phyloP scores from a whole-genome alignment of 2,329 filamentous ascomycete genomes.

The Purpureocillium lavendulum region DNA sequence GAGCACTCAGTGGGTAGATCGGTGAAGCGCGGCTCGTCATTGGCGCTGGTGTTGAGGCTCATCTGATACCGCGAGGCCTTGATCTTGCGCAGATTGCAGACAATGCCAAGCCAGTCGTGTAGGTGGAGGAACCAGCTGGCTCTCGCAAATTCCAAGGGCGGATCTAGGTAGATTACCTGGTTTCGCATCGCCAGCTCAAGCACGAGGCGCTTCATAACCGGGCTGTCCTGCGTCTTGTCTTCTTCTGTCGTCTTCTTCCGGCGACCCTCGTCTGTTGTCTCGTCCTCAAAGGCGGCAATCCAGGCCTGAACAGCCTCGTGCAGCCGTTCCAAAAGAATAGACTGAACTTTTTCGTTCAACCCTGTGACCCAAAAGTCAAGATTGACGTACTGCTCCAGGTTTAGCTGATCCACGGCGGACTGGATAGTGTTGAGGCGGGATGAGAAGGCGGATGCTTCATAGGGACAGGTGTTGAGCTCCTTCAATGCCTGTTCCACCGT shows the following conservation, averaged over 20 bases:
- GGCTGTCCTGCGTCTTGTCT: constrained; percentile 40
- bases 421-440: constrained; percentile 79
- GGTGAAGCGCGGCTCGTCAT: constrained; percentile 66
- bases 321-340: constrained; percentile 72
- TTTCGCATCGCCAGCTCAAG: constrained; percentile 97
- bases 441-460: constrained; percentile 72
- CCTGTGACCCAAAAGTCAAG: constrained; percentile 81
- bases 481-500: constrained; percentile 72
- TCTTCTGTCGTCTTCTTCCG: constrained; percentile 41
- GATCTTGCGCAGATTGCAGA: constrained; percentile 88
- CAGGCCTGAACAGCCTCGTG: constrained; percentile 76
- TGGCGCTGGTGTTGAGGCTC: constrained; percentile 60
- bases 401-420: constrained; percentile 88
- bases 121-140: constrained; percentile 91
- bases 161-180: constrained; percentile 93
- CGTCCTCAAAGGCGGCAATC: constrained; percentile 76
- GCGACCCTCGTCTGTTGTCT: constrained; percentile 41
- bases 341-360: constrained; percentile 79
- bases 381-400: constrained; percentile 93
- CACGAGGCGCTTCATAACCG: constrained; percentile 63
- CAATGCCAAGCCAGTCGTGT: constrained; percentile 85
- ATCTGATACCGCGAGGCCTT: constrained; percentile 95
- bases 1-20: constrained; percentile 80
- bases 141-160: constrained; percentile 82
- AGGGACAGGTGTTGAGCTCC: constrained; percentile 78